These are phyloP conservation scores for Globisporangium parvum DNA, from an alignment of 352 stramenopile species.

Conservation along the genomic window DNA sequence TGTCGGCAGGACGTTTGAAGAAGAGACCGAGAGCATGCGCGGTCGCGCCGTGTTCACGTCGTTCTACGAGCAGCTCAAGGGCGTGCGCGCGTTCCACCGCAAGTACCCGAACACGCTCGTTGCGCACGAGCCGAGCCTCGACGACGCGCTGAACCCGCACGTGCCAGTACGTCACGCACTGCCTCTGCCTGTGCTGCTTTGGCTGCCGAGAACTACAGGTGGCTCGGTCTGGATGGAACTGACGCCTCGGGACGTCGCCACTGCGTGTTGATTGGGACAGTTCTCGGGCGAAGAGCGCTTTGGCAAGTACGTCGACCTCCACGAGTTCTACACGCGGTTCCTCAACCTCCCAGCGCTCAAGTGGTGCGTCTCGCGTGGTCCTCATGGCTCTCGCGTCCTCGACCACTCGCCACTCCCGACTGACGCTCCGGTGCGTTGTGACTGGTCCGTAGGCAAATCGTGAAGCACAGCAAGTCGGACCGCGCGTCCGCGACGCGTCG, in stretches of 20 bases:
- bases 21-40: slow-evolving; percentile 77
- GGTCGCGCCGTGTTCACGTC: slow-evolving; percentile 76
- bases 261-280: slow-evolving; percentile 13
- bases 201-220: neutral
- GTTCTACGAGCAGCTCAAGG: slow-evolving; percentile 88
- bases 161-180: slow-evolving; percentile 28
- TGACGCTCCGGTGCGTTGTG: neutral
- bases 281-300: slow-evolving; percentile 88
- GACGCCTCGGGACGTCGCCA: too few relatives aligned
- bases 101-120: slow-evolving; percentile 77
- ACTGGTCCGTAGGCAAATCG: slow-evolving; percentile 16
- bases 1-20: slow-evolving; percentile 48
- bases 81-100: slow-evolving; percentile 76
- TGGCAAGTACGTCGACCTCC: slow-evolving; percentile 88
- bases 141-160: slow-evolving; percentile 55
- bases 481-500: slow-evolving; percentile 7
- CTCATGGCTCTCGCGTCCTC: too few relatives aligned
- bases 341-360: slow-evolving; percentile 72
- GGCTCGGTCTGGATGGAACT: too few relatives aligned
- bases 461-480: slow-evolving; percentile 18
- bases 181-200: neutral
- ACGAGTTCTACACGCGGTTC: slow-evolving; percentile 77
- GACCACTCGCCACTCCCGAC: neutral
- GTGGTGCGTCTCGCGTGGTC: slow-evolving; percentile 14
- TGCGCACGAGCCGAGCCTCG: slow-evolving; percentile 56